phyloP scores from a whole-genome alignment of 1,284 basidiomycete species.

The Vanrija sp. region DNA sequence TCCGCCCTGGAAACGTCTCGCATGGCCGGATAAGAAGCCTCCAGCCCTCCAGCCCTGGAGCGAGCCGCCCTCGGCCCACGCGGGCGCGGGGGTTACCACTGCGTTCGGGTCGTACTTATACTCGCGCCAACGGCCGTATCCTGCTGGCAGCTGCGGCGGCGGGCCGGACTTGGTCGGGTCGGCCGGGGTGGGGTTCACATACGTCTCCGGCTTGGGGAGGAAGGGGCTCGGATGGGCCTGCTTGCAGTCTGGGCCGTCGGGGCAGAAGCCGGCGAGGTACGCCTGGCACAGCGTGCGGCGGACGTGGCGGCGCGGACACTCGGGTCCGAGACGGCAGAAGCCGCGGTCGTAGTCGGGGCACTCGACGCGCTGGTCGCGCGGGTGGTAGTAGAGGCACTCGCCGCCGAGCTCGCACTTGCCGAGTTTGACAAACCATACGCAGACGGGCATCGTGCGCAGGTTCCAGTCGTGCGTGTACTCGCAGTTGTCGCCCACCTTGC shows the following conservation, averaged over 20 bases:
- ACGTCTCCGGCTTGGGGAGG: conserved; percentile 64
- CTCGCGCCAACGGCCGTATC: conserved; percentile 69
- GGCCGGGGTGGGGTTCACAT: conserved; percentile 71
- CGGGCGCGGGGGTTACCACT: conserved; percentile 36
- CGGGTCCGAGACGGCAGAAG: conserved; percentile 87
- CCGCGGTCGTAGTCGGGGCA: conserved; percentile 95
- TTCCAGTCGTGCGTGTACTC: conserved; percentile 99
- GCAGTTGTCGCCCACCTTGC: conserved; percentile 97
- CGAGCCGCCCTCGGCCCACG: conserved; percentile 42
- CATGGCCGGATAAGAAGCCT: conserved; percentile 35
- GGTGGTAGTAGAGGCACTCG: conserved; percentile 96
- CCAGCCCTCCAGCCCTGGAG: conserved; percentile 40
- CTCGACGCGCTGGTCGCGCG: conserved; percentile 79
- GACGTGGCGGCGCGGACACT: conserved; percentile 88
- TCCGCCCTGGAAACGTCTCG: conserved; percentile 41
- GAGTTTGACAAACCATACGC: conserved; percentile 97
- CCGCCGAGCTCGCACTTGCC: conserved; percentile 98
- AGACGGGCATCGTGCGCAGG: conserved; percentile 96
- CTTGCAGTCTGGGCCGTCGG: conserved; percentile 83
- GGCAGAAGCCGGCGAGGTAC: conserved; percentile 93
- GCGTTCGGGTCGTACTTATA: conserved; percentile 68
- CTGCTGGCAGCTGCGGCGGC: conserved; percentile 66
- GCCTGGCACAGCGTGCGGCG: conserved; percentile 83
- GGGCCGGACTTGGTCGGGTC: conserved; percentile 76
- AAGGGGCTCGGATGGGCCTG: conserved; percentile 63